phyloP scores from a whole-genome alignment of 495 filamentous ascomycete species.

The Amniculicola lignicola region DNA sequence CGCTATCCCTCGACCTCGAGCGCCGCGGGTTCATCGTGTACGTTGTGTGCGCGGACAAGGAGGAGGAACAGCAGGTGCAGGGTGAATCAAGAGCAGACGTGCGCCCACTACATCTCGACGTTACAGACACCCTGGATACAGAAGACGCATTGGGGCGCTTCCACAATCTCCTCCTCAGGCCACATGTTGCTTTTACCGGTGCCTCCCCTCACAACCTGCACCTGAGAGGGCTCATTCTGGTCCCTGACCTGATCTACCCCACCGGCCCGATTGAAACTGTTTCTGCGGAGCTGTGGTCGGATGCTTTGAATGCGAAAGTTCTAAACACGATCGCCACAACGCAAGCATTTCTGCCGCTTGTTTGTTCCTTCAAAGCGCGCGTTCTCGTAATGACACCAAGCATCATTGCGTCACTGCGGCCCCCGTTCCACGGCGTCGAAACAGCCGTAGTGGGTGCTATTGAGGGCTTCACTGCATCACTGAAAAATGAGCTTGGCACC shows the following conservation, averaged over 20 bases:
- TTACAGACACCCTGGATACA: conserved; percentile 56
- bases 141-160: conserved; percentile 63
- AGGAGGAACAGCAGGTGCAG: conserved; percentile 79
- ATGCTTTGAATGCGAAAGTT: conserved; percentile 87
- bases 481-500: conserved; percentile 71
- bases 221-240: conserved; percentile 73
- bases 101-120: conserved; percentile 74
- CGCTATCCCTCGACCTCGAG: conserved; percentile 80
- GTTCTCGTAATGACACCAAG: conserved; percentile 80
- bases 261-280: conserved; percentile 78
- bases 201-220: conserved; percentile 69
- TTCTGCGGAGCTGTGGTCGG: conserved; percentile 75
- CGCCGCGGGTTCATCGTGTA: conserved; percentile 91
- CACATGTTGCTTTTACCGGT: conserved; percentile 67
- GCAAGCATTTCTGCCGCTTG: conserved; percentile 79
- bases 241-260: conserved; percentile 68
- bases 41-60: conserved; percentile 70
- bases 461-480: conserved; percentile 69
- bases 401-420: conserved; percentile 77
- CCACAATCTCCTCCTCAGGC: conserved; percentile 62
- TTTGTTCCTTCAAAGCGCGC: conserved; percentile 54
- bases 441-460: conserved; percentile 73
- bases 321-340: conserved; percentile 83
- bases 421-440: conserved; percentile 82
- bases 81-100: conserved; percentile 75